These are phyloP conservation scores for Tilletia indica DNA, from an alignment of 1,284 basidiomycete species.

Conservation along the genomic window DNA sequence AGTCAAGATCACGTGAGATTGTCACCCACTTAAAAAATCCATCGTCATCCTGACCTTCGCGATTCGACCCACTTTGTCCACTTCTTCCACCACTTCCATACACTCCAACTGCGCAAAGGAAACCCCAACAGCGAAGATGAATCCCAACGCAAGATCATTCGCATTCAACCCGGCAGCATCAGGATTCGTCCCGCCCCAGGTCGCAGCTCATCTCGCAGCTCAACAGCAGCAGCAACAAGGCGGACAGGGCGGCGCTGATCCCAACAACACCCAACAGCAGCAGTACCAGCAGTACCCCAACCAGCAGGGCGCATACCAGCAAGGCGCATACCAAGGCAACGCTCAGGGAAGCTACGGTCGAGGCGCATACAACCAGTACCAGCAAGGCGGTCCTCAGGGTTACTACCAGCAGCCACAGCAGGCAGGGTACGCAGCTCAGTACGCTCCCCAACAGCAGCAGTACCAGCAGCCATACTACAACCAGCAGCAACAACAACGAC, in stretches of 20 bases:
- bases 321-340: not conserved
- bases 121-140: constrained; percentile 34
- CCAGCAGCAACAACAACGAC: not conserved
- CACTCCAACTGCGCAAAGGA: not conserved
- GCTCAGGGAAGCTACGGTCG: constrained; percentile 27
- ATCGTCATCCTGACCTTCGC: no score
- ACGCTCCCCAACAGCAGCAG: constrained; percentile 16
- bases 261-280: not conserved
- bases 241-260: constrained; percentile 11
- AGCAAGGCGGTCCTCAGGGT: constrained; percentile 17
- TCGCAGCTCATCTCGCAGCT: constrained; percentile 17
- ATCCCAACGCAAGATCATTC: constrained; percentile 55
- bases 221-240: constrained; percentile 30
- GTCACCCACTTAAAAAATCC: no score
- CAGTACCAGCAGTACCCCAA: constrained; percentile 35
- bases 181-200: constrained; percentile 47
- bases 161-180: constrained; percentile 52
- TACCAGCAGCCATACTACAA: constrained; percentile 8
- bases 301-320: constrained; percentile 29
- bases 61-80: no score
- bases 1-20: no score
- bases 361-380: constrained; percentile 19
- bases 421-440: constrained; percentile 23
- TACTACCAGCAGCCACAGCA: constrained; percentile 21
- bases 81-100: no score